These are phyloP conservation scores for Tulasnella sp. DNA, from an alignment of 768 basidiomycete species.

Conservation along the genomic window DNA sequence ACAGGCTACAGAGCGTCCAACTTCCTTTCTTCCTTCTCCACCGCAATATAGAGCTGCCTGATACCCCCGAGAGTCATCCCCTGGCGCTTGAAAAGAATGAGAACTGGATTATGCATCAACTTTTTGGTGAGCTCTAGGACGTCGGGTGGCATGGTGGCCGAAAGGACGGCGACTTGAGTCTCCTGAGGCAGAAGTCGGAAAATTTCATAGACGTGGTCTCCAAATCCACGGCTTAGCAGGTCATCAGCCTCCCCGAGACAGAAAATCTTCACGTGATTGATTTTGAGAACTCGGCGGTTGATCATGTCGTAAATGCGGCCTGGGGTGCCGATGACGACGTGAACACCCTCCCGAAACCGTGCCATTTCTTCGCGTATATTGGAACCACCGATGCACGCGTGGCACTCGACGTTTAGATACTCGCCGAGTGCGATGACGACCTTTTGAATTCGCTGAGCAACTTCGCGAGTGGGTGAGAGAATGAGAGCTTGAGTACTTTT, in stretches of 20 bases:
- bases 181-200: conserved; percentile 96
- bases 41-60: conserved; percentile 98
- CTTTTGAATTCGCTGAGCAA: conserved; percentile 96
- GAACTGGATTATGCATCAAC: conserved; percentile 96
- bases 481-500: conserved; percentile 96
- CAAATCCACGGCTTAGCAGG: conserved; percentile 97
- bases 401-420: conserved; percentile 90
- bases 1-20: conserved; percentile 97
- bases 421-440: conserved; percentile 93
- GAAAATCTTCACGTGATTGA: conserved; percentile 86
- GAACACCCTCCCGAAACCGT: conserved; percentile 85
- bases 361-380: conserved; percentile 97
- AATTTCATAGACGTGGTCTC: conserved; percentile 98
- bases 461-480: conserved; percentile 94
- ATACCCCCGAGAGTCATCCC: conserved; percentile 98
- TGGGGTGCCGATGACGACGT: conserved; percentile 86
- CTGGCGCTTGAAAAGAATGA: conserved; percentile 97
- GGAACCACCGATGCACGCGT: conserved; percentile 96
- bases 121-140: conserved; percentile 98
- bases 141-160: conserved; percentile 94
- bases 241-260: conserved; percentile 99
- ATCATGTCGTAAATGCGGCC: conserved; percentile 98
- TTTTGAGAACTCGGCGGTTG: conserved; percentile 82
- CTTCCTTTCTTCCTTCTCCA: conserved; percentile 99
- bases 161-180: conserved; percentile 93